A percentile compares a stretch with the other conserved stretches of the same genome.
These are phyloP conservation scores for Bonia amplexicaulis DNA, from an alignment of 176 grass and related monocot species.

Conservation along the genomic window DNA sequence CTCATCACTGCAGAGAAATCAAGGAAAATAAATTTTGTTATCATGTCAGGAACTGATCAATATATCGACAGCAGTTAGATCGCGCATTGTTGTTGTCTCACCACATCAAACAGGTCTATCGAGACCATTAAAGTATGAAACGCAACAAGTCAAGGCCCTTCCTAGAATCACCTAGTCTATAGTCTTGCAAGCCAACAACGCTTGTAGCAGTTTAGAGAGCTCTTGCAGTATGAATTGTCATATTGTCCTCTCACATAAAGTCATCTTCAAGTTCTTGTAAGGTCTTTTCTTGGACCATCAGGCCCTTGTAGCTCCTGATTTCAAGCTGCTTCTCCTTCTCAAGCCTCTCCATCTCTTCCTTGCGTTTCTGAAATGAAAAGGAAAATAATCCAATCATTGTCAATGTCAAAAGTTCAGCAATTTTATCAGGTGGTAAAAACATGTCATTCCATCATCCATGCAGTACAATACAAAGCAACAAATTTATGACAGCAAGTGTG, in stretches of 20 bases:
- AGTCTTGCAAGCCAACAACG: background rate
- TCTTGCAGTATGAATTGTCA: constrained; percentile 4
- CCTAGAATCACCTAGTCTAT: constrained; percentile 8
- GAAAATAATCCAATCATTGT: background rate
- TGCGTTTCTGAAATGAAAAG: constrained; percentile 33
- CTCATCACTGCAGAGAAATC: background rate
- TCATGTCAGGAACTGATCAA: background rate
- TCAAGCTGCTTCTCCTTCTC: constrained; percentile 44
- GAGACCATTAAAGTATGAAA: constrained; percentile 17
- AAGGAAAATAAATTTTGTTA: constrained; percentile 7
- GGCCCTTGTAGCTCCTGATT: constrained; percentile 88
- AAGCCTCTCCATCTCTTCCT: constrained; percentile 1
- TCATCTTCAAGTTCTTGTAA: constrained; percentile 90
- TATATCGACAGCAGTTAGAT: constrained; percentile 13
- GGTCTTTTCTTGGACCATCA: constrained; percentile 95
- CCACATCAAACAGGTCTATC: constrained; percentile 35
- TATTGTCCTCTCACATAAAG: constrained; percentile 59
- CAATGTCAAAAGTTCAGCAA: background rate
- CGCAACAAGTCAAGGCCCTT: constrained; percentile 14
- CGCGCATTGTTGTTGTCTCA: background rate
- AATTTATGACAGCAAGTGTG: background rate
- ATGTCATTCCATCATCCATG: background rate
- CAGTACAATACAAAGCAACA: background rate
- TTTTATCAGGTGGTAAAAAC: background rate
- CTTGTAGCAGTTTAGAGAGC: constrained; percentile 12